Base-by-base conservation (phyloP, 2,329 filamentous ascomycete species). In the Verticillium klebahnii region DNA sequence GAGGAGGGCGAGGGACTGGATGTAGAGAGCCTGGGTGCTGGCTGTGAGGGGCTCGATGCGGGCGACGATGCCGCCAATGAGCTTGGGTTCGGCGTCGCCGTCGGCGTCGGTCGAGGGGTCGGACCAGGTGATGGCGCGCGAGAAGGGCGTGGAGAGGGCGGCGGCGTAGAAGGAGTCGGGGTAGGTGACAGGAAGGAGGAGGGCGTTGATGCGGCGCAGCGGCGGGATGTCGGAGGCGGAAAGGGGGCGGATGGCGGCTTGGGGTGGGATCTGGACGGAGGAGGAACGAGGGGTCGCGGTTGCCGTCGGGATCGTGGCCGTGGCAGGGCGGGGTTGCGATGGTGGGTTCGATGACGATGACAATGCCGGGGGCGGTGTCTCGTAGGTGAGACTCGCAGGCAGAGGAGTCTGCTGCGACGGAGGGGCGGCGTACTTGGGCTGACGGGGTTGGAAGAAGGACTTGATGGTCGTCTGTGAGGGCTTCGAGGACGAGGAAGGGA, bases 101-200 rank as follows among this genome's bases (percentile, higher is more conserved):
- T 23, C 40, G 52, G 65, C 56, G 59, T 66, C 60, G 34, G 66
- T 67, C 60, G 69, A 66, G 55, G 73, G 68, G 67, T 86, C 81
- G 32, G 76, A 72, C 82, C 85, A 88, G 59, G 84, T 79, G 64
- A 89, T 82, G 59, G 85, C 80, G 64, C 86, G 85, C 62, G 84
- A 87, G 77, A 85, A 84, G 68, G 80, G 82, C 40, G 78, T 79
- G 15, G 80, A 80, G 25, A 76, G 73, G 19, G 77, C 69, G 12
- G 82, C 79, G 64, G 85, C 77, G 78, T 89, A 90, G 76, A 89
- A 89, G 57, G 79, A 78, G 70, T 89, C 86, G 3, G 85, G 81
- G 71, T 89, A 90, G 71, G 78, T 77, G 62, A 89, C 84, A 58
- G 84, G 85, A 1, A 90, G 83, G 59, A 89, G 81, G 58, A 89